Percentiles rank a stretch among this genome's conserved stretches.
These are phyloP conservation scores for Coleophoma crateriformis DNA, from an alignment of 2,329 filamentous ascomycete genomes.

Conservation along the genomic window DNA sequence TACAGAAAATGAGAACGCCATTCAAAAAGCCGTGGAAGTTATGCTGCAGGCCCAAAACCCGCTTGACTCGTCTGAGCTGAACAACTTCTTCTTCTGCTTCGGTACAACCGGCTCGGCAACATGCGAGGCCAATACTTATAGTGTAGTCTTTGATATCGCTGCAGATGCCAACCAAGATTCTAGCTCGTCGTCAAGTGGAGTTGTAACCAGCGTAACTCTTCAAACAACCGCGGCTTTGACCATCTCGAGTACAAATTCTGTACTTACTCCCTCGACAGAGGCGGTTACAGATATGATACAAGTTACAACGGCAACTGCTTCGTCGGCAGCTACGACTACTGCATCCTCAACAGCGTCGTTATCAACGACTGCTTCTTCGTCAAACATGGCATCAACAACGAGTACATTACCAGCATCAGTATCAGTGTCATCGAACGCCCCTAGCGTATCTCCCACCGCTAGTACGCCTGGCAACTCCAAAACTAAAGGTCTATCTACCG, in stretches of 20 bases:
- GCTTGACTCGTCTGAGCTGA: not conserved
- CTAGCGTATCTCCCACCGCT: not conserved
- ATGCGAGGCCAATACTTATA: not conserved
- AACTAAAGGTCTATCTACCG: conserved; percentile 12
- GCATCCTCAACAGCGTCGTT: not conserved
- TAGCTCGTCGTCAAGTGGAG: not conserved
- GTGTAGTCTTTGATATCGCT: not conserved
- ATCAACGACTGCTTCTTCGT: not conserved
- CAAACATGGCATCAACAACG: not conserved
- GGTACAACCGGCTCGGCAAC: not conserved
- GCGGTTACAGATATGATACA: not conserved
- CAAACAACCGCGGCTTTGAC: not conserved
- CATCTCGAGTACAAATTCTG: too few species aligned
- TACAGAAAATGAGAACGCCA: too few species aligned
- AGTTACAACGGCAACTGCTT: not conserved
- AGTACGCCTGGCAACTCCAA: not conserved
- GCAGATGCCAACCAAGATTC: not conserved
- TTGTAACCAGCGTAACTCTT: not conserved
- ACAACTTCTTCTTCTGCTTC: conserved; percentile 1
- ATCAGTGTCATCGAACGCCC: not conserved
- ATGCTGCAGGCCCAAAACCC: too few species aligned
- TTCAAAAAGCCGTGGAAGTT: too few species aligned
- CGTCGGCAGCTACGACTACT: not conserved
- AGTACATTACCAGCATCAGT: not conserved
- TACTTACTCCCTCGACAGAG: too few species aligned